Base-by-base conservation (phyloP, 345 rosid species). In the Lepidium sativum region DNA sequence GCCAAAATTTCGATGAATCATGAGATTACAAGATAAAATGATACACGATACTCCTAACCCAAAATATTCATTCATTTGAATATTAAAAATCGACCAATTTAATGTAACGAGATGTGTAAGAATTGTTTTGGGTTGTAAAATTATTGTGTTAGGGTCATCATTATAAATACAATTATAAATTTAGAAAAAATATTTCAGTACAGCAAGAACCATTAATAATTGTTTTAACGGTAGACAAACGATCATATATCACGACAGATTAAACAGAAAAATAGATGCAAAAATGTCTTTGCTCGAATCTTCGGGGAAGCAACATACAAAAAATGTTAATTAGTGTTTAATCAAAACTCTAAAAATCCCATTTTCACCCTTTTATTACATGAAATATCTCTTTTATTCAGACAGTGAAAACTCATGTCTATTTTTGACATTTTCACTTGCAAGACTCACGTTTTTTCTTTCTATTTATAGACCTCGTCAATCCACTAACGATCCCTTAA, bases 381-480 rank as follows among this genome's bases (percentile, higher is more conserved):
- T 39, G 25, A 7, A 27, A 57, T 15, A 21, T 6, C 0, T 10
- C 37, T 43, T 48, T 37, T n/a, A 42, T 33, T 32, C 11, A 27
- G 55, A 34, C 62, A 35, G 34, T 58, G 7, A 59, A 62, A 52
- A 17, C 11, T 27, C 56, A 66, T 25, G 77, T 38, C 68, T 44
- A 18, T 20, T 59, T 66, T n/a, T 37, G 77, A 51, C 67, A 66
- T 63, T 71, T 65, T 5, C 16, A 27, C 39, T 17, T 54, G 3
- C 53, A n/a, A n/a, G n/a, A 2, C 6, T 29, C 6, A 27, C 35
- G 1, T 16, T 56, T 41, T 25, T 9, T 39, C 21, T 38, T 15
- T 31, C 57, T 43, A 63, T 81, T 68, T 70, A 81, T 56, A 77
- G 69, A 41, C 61, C 18, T 20, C n/a, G 21, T 27, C 27, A 29